These are phyloP conservation scores for Triangularia setosa DNA, from an alignment of 2,329 filamentous ascomycete species.

Conservation along the genomic window DNA sequence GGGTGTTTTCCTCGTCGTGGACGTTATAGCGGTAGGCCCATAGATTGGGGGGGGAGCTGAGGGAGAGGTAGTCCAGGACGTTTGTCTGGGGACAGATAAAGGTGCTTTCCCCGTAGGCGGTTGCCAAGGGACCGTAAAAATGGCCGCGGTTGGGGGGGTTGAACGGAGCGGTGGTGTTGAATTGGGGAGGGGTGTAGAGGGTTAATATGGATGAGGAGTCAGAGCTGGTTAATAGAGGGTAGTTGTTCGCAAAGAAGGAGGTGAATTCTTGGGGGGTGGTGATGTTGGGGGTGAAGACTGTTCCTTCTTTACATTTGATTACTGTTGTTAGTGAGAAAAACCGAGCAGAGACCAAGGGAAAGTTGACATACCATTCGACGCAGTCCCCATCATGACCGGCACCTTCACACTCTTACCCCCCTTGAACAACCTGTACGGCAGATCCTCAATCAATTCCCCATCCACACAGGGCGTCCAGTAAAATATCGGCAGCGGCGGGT, in stretches of 20 bases:
- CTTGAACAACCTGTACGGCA: conserved; percentile 39
- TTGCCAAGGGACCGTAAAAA: conserved; percentile 32
- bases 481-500: conserved; percentile 37
- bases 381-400: conserved; percentile 43
- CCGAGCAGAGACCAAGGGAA: not conserved
- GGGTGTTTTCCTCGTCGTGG: conserved; percentile 34
- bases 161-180: conserved; percentile 40
- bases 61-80: conserved; percentile 35
- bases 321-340: too few species aligned
- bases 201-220: conserved; percentile 35
- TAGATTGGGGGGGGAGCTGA: conserved; percentile 18
- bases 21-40: conserved; percentile 52
- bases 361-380: conserved; percentile 38
- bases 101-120: conserved; percentile 43
- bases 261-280: conserved; percentile 33
- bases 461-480: conserved; percentile 52
- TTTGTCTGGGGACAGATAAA: conserved; percentile 43
- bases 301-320: conserved; percentile 38
- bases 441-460: conserved; percentile 41
- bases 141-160: not conserved
- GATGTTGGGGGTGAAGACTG: conserved; percentile 41
- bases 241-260: conserved; percentile 45
- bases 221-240: conserved; percentile 38
- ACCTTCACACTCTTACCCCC: conserved; percentile 40
- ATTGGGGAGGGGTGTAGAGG: conserved; percentile 34